phyloP scores from a whole-genome alignment of 257 asterid genomes.

The Cruciata laevipes region DNA sequence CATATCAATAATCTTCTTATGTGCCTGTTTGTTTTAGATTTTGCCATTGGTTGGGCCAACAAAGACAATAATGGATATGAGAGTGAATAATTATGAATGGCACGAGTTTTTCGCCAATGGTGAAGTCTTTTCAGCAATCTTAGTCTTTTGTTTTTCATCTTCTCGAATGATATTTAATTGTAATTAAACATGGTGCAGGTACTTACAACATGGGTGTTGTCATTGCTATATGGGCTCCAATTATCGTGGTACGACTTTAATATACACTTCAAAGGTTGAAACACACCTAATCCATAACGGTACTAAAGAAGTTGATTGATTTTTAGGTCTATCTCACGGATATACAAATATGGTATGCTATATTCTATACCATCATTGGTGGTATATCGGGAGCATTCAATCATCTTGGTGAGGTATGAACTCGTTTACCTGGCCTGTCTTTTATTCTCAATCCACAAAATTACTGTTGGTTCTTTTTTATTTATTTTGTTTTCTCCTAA shows the following conservation, averaged over 20 bases:
- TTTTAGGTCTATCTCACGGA: constrained; percentile 89
- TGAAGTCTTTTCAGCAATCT: constrained; percentile 23
- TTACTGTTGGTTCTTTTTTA: not conserved
- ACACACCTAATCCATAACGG: not conserved
- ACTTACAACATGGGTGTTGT: constrained; percentile 74
- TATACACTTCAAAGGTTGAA: constrained; percentile 6
- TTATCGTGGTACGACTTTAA: constrained; percentile 59
- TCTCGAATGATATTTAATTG: constrained; percentile 22
- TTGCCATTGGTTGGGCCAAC: constrained; percentile 93
- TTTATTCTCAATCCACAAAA: not conserved
- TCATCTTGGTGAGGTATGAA: constrained; percentile 94
- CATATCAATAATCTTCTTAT: not conserved
- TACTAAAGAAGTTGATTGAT: constrained; percentile 22
- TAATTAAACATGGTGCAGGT: constrained; percentile 45
- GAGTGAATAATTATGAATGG: constrained; percentile 78
- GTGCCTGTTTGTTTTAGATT: constrained; percentile 39
- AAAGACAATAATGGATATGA: constrained; percentile 51
- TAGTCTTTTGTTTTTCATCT: not conserved
- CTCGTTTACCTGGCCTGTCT: constrained; percentile 17
- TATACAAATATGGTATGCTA: constrained; percentile 97
- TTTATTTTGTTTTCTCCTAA: not conserved
- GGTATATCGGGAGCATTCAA: constrained; percentile 98
- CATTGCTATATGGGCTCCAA: constrained; percentile 86
- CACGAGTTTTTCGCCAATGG: constrained; percentile 93
- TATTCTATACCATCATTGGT: constrained; percentile 76